Evolutionary conservation across 176 grass and related monocot species (phyloP).

Genomic region (Otatea glauca): DNA sequence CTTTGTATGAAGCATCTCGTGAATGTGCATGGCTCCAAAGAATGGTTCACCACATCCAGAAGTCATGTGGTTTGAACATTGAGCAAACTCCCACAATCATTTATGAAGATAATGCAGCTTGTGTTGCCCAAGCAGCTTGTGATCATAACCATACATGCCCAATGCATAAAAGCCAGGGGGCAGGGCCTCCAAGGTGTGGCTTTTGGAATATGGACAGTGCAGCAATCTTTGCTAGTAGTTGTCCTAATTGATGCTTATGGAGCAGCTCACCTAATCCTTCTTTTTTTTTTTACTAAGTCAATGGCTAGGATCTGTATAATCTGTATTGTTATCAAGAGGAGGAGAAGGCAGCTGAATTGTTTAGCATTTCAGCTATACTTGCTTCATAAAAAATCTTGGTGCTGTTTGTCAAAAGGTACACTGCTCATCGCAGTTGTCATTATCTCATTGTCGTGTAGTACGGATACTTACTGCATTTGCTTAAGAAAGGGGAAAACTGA

Average conservation of each 20-base stretch:
- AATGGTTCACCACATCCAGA: too few relatives aligned
- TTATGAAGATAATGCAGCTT: too few relatives aligned
- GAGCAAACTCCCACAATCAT: too few relatives aligned
- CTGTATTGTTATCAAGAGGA: neutral
- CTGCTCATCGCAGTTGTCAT: neutral
- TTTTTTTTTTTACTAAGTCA: neutral
- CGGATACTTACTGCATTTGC: neutral
- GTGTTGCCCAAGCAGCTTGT: too few relatives aligned
- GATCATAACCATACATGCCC: neutral
- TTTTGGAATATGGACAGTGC: neutral
- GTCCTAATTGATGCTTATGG: neutral
- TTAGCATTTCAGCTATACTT: conserved; percentile 27
- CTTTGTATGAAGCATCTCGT: too few relatives aligned
- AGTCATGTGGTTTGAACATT: too few relatives aligned
- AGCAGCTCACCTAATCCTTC: conserved; percentile 63
- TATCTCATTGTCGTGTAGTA: neutral
- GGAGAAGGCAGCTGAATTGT: neutral
- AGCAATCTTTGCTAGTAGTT: neutral
- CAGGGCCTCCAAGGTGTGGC: neutral
- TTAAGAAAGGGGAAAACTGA: neutral
- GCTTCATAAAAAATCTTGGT: conserved; percentile 38
- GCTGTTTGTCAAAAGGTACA: conserved; percentile 35
- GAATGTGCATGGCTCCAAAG: too few relatives aligned
- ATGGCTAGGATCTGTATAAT: neutral
- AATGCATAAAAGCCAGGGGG: neutral